phyloP scores from a whole-genome alignment of 331 rosid species.

The Saraca asoca region DNA sequence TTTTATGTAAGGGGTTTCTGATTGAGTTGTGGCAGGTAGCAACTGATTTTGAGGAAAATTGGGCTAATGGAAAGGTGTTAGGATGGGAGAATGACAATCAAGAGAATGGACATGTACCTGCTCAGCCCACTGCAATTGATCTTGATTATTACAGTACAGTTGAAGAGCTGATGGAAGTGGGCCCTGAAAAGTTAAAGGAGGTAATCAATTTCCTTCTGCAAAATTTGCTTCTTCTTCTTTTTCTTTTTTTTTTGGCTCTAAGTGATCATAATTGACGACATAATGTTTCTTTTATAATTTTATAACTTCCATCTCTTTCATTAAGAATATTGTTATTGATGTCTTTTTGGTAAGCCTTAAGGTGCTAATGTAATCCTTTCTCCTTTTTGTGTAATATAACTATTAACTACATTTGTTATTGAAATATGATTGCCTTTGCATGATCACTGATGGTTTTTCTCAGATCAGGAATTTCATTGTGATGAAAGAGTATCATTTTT shows the following conservation, averaged over 20 bases:
- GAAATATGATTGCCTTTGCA: too few species aligned
- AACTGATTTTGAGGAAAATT: slow-evolving; percentile 78
- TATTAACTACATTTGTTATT: too few species aligned
- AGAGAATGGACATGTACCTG: slow-evolving; percentile 62
- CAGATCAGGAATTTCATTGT: too few species aligned
- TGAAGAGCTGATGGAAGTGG: slow-evolving; percentile 84
- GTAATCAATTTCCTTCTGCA: slow-evolving; percentile 36
- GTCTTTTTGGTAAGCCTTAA: too few species aligned
- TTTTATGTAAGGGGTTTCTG: slow-evolving; percentile 23
- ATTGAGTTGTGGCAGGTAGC: slow-evolving; percentile 55
- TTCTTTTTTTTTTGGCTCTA: too few species aligned
- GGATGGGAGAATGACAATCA: slow-evolving; percentile 75
- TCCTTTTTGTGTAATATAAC: too few species aligned
- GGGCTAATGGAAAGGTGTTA: slow-evolving; percentile 56
- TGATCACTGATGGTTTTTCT: too few species aligned
- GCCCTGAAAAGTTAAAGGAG: slow-evolving; percentile 92
- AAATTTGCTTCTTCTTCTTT: too few species aligned
- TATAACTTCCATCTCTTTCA: neutral
- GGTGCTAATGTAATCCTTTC: too few species aligned
- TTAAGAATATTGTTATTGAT: neutral
- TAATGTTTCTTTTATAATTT: too few species aligned
- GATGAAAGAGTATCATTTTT: too few species aligned
- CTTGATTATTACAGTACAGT: slow-evolving; percentile 86
- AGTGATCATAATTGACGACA: too few species aligned
- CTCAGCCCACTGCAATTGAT: slow-evolving; percentile 61